Evolutionary conservation across 1,284 basidiomycete genomes (phyloP), one percentile per base, ranked within the genome.

Genomic region (Sutorius eximius): DNA sequence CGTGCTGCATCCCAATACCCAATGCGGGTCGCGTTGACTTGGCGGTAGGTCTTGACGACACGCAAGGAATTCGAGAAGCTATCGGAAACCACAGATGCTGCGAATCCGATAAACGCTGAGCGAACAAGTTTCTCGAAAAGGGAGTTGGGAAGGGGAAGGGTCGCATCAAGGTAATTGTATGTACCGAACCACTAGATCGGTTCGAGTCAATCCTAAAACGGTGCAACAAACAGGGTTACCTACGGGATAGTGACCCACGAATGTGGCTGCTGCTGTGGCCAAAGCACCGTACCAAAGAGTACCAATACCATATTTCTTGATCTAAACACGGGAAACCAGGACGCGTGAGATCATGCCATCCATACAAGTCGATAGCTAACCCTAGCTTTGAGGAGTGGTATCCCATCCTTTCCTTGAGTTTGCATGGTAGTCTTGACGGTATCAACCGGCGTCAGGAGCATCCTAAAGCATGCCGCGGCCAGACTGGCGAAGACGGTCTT

Each of bases 361-460:
- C 6, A 8, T 29, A 24, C 20, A 32, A 48, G 18, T 18, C 20
- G 24, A n/a, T 20, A 27, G 71, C 78, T 32, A 59, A 89, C 86
- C 61, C 93, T 79, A 9, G 80, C 75, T 58, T 75, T 79, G 38
- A 95, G 73, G 46, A 95, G 81, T 30, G 68, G 67, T 53, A 86
- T 73, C 0, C 91, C 93, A 0, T 73, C 71, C 56, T 78, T 82
- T 7, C 93, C 93, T 67, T 94, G 87, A 0, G 93, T 91, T 73
- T 96, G 93, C 75, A 95, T 75, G 1, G 92, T 95, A 8, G 93
- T 96, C 80, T 96, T 95, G 59, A 95, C 69, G 0, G 93, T 94
- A 71, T 96, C 93, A 49, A 95, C 81, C 0, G 93, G 93, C 0
- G 91, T 95, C 41, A 95, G 73, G 15, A 88, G 75, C 83, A 95